phyloP scores from a whole-genome alignment of 371 early-diverging fungal species.

The Dichotomocladium elegans region DNA sequence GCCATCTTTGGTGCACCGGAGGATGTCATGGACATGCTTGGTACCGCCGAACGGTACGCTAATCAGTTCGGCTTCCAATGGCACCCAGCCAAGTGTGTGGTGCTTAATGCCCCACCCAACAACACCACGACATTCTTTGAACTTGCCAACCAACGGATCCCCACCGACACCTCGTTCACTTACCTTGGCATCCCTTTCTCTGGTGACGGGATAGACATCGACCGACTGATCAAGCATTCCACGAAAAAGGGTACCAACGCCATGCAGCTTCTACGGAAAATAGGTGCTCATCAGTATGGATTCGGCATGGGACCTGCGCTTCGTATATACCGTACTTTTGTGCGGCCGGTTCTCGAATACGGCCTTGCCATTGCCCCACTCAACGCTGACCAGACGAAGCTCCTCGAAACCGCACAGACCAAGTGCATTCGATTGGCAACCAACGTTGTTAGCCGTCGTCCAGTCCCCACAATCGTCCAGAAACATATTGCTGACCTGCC shows the following conservation, averaged over 20 bases:
- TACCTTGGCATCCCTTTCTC: slow-evolving; percentile 10
- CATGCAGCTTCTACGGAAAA: not conserved
- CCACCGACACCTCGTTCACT: not conserved
- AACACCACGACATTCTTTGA: not conserved
- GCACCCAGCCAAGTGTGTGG: slow-evolving; percentile 17
- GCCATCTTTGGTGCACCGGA: slow-evolving; percentile 8
- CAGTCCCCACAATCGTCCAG: not conserved
- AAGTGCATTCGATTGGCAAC: slow-evolving; percentile 5
- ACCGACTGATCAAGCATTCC: not conserved
- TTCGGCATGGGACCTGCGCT: slow-evolving; percentile 1
- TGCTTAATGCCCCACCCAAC: not conserved
- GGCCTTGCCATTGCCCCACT: slow-evolving; percentile 7
- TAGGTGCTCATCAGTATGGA: not conserved
- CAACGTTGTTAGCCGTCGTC: not conserved
- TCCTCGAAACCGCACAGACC: slow-evolving; percentile 1
- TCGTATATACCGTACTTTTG: not conserved
- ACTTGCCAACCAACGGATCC: not conserved
- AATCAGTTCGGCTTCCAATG: slow-evolving; percentile 9
- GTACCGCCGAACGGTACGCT: slow-evolving; percentile 3
- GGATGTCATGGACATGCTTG: slow-evolving; percentile 1
- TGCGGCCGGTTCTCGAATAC: slow-evolving; percentile 3
- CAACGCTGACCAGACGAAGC: not conserved
- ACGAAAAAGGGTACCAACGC: not conserved
- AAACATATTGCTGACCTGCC: not conserved
- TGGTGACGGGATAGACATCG: not conserved